Percentiles rank a stretch among this genome's conserved stretches.
These are phyloP conservation scores for Mortierella sp. DNA, from an alignment of 371 early-diverging fungal genomes.

Conservation along the genomic window DNA sequence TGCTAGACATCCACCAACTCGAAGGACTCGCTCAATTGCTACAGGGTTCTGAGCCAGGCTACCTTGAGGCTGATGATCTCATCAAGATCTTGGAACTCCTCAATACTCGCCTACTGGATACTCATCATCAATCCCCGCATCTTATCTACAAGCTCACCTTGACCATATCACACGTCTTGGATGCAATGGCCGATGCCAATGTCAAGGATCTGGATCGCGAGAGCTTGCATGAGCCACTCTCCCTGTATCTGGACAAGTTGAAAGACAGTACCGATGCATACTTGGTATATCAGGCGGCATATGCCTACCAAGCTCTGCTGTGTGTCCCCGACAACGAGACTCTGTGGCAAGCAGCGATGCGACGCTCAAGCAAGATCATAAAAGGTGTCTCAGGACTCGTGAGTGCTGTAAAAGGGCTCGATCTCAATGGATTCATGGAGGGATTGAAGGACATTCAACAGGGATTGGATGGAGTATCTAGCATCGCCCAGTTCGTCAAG, in stretches of 20 bases:
- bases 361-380: neutral
- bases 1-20: slow-evolving; percentile 1
- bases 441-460: slow-evolving; percentile 4
- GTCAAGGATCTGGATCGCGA: slow-evolving; percentile 6
- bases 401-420: neutral
- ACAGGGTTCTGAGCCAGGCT: neutral
- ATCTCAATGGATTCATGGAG: neutral
- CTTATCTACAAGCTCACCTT: neutral
- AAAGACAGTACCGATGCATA: slow-evolving; percentile 6
- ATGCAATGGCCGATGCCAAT: slow-evolving; percentile 8
- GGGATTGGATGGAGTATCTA: neutral
- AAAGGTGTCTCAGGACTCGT: neutral
- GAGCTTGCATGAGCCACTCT: slow-evolving; percentile 9
- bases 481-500: neutral
- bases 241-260: neutral
- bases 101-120: neutral
- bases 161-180: slow-evolving; percentile 8
- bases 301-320: slow-evolving; percentile 16
- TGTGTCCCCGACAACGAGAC: slow-evolving; percentile 14
- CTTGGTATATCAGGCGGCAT: slow-evolving; percentile 12
- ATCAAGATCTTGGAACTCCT: slow-evolving; percentile 11
- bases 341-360: neutral
- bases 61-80: slow-evolving; percentile 5
- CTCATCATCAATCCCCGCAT: slow-evolving; percentile 1
- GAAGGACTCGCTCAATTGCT: slow-evolving; percentile 14